These are phyloP conservation scores for Hyphodiscus sp. DNA, from an alignment of 2,329 filamentous ascomycete genomes.

Conservation along the genomic window DNA sequence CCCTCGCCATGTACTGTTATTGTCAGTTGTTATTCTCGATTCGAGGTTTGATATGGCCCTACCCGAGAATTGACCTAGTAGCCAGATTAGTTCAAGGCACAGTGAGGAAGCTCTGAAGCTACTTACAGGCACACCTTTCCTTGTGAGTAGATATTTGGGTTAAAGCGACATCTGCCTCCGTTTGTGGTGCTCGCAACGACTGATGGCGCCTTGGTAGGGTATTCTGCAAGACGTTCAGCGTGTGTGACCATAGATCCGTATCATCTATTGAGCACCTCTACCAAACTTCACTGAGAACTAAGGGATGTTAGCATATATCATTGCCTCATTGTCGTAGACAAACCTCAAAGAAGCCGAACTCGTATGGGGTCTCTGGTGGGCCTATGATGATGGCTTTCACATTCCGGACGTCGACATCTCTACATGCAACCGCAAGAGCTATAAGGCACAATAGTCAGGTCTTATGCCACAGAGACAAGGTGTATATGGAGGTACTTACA, in stretches of 20 bases:
- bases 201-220: slow-evolving; percentile 61
- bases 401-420: slow-evolving; percentile 82
- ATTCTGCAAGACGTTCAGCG: slow-evolving; percentile 49
- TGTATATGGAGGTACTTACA: slow-evolving; percentile 50
- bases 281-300: slow-evolving; percentile 74
- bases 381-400: slow-evolving; percentile 86
- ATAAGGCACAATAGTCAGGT: slow-evolving; percentile 16
- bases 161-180: slow-evolving; percentile 80
- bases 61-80: slow-evolving; percentile 80
- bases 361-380: slow-evolving; percentile 89
- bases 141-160: slow-evolving; percentile 89
- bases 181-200: slow-evolving; percentile 79
- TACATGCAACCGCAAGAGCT: slow-evolving; percentile 83
- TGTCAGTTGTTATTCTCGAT: slow-evolving; percentile 6
- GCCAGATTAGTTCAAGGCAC: slow-evolving; percentile 14
- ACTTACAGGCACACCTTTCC: slow-evolving; percentile 90
- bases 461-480: neutral
- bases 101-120: neutral
- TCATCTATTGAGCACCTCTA: slow-evolving; percentile 47
- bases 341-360: slow-evolving; percentile 96
- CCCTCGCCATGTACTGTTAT: slow-evolving; percentile 80
- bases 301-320: slow-evolving; percentile 25
- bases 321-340: slow-evolving; percentile 18
- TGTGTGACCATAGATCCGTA: slow-evolving; percentile 5
- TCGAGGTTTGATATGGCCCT: slow-evolving; percentile 22